A percentile compares a stretch with the other conserved stretches of the same genome.
Conservation (phyloP, 371 early-diverging fungal species). For the Rhizopus sp. region DNA sequence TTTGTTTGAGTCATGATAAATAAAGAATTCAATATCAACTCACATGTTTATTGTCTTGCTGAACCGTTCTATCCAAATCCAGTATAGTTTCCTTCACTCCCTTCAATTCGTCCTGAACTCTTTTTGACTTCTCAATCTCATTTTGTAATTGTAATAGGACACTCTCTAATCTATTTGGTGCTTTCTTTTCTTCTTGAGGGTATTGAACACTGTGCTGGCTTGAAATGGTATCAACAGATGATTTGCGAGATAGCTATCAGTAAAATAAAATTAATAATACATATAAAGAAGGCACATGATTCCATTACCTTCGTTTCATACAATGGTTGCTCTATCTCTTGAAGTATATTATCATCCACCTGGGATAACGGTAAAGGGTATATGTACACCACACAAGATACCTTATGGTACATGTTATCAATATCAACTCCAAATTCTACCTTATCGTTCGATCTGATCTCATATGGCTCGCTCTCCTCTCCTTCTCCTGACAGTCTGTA, state of each 20-base stretch:
- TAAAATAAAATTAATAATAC: too few relatives aligned
- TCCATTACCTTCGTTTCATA: constrained; percentile 15
- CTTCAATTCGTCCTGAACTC: constrained; percentile 33
- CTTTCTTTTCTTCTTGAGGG: constrained; percentile 6
- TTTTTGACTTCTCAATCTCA: constrained; percentile 40
- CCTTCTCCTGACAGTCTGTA: constrained; percentile 72
- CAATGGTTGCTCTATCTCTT: constrained; percentile 15
- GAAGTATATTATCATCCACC: constrained; percentile 33
- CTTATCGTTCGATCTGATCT: constrained; percentile 65
- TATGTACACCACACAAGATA: constrained; percentile 61
- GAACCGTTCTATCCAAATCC: constrained; percentile 25
- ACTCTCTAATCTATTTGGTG: constrained; percentile 24
- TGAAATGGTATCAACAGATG: constrained; percentile 11
- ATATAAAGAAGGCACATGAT: not conserved
- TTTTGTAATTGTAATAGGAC: constrained; percentile 36
- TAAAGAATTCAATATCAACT: not conserved
- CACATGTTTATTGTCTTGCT: constrained; percentile 18
- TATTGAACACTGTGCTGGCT: not conserved
- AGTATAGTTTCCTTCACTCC: constrained; percentile 28
- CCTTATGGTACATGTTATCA: constrained; percentile 70
- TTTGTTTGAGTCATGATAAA: too few relatives aligned
- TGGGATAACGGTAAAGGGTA: constrained; percentile 40
- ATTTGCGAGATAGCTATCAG: constrained; percentile 4
- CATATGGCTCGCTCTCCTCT: constrained; percentile 61
- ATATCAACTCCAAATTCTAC: constrained; percentile 91